Evolutionary conservation across 139 green algal genomes (phyloP), one percentile per base, ranked within the genome.

Genomic region (Edaphochlamys debaryana): DNA sequence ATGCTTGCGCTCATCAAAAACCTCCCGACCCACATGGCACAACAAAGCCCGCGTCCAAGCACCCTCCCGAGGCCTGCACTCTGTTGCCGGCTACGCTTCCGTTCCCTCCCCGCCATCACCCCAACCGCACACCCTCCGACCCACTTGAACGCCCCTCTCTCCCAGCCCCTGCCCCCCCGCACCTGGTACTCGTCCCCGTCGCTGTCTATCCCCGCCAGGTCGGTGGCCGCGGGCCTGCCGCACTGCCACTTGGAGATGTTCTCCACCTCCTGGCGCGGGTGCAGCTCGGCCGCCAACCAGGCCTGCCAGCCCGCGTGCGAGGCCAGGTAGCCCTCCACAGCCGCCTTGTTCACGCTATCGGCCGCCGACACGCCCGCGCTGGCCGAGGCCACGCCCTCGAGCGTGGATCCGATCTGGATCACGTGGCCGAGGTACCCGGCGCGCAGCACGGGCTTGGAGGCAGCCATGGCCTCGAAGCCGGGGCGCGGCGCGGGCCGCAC

Each of bases 401-500:
- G 83, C 30, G 88, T 82, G 83, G 92, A 95, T 63, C 84, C 92
- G 15, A 98, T 88, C 37, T 93, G 88, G 0, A 94, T 98, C 32
- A 98, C 69, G 75, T 98, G 95, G 6, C 95, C 95, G 34, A 93
- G 71, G 86, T 98, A 98, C 0, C 95, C 95, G 0, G 94, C 95
- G 0, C 94, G 80, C 79, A 98, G 69, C 15, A 89, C 87, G 0
- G 63, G 68, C 48, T 90, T 90, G 41, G 17, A 40, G 32, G 81
- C 73, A 4, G 78, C 72, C 48, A 79, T 13, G 13, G 66, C 84
- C 40, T 92, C 86, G 30, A 73, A 77, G 36, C 89, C 89, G 2
- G 85, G 84, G 34, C 78, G 62, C 23, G 89, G 82, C 66, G 52
- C 22, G 5, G 89, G 90, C 52, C 63, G 69, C 54, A 97, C 88